Evolutionary conservation across 163 green algal genomes (phyloP), one percentile per base, ranked within the genome.

Genomic region (Coccomyxa subellipsoidea): DNA sequence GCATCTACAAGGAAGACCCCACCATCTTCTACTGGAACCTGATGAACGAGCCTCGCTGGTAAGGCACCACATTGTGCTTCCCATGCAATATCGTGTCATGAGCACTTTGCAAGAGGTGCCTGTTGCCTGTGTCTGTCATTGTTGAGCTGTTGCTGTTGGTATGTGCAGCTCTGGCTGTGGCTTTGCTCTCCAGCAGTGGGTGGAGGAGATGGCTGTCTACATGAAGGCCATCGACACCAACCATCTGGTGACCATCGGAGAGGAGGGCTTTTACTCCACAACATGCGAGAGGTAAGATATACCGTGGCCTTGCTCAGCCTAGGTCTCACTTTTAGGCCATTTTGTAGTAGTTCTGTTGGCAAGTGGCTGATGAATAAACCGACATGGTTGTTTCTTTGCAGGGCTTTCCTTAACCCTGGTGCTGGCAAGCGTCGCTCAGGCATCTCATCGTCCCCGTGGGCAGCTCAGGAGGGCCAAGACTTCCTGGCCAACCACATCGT

Each of bases 1-100:
- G 81, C 31, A 81, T 54, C 31, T 82, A 82, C 77, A 40, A 29
- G 9, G 76, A 76, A 34, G 90, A 95, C 77, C 91, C 92, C 21
- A 87, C 87, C 70, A 94, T 96, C 72, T 88, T 93, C 69, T 88
- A 84, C 31, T 95, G 90, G 92, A 84, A 96, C 86, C 54, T 94
- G 8, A 87, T 89, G 38, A 94, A 94, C 81, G 91, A 94, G 85
- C 86, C 86, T 9, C 81, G 88, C 69, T 90, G 79, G 47, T 72
- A 6, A 25, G 77, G 27, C 3, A 3, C 40, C 7, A n/a, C n/a
- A n/a, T n/a, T n/a, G n/a, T n/a, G n/a, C n/a, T n/a, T n/a, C n/a
- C 47, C 47, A 8, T 59, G 47, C 47, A 23, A 8, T 59, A 59
- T 2, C 5, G 4, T 27, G 2, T 59, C 23, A 27, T 18, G 23